These are phyloP conservation scores for Fonsecaea nubica DNA, from an alignment of 2,329 filamentous ascomycete species.

Conservation along the genomic window DNA sequence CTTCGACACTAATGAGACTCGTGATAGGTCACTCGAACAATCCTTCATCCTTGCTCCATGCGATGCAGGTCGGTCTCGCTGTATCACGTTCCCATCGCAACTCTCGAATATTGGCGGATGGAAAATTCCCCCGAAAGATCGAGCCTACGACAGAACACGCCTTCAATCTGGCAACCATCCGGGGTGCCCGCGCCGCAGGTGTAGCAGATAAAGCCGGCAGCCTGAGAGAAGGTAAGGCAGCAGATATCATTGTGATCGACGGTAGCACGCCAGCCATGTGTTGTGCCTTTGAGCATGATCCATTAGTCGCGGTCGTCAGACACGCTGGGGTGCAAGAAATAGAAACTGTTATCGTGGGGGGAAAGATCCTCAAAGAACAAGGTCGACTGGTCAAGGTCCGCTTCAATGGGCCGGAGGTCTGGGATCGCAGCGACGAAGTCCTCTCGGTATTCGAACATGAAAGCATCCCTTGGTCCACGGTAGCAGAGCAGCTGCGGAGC, in stretches of 20 bases:
- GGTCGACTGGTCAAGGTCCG: constrained; percentile 11
- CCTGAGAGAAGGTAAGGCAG: constrained; percentile 4
- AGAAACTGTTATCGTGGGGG: constrained; percentile 4
- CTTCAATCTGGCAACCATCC: constrained; percentile 15
- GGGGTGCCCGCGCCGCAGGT: constrained; percentile 7
- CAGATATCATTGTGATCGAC: constrained; percentile 10
- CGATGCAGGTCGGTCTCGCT: constrained; percentile 15
- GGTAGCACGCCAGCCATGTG: constrained; percentile 15
- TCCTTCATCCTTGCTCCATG: constrained; percentile 10
- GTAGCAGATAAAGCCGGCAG: constrained; percentile 8
- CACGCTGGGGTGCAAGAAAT: constrained; percentile 16
- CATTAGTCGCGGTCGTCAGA: constrained; percentile 12
- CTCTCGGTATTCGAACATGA: background rate
- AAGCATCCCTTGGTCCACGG: constrained; percentile 9
- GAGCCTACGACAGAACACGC: constrained; percentile 13
- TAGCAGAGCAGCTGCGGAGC: constrained; percentile 9
- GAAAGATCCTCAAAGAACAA: constrained; percentile 15
- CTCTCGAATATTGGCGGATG: constrained; percentile 7
- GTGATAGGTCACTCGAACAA: constrained; percentile 8
- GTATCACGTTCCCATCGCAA: constrained; percentile 14
- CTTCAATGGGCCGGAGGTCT: constrained; percentile 4
- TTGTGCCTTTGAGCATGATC: constrained; percentile 17
- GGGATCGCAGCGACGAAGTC: constrained; percentile 6
- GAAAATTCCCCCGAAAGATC: constrained; percentile 1
- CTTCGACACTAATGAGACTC: background rate